These are phyloP conservation scores for Penicillium sp. DNA, from an alignment of 2,329 filamentous ascomycete species.

Conservation along the genomic window DNA sequence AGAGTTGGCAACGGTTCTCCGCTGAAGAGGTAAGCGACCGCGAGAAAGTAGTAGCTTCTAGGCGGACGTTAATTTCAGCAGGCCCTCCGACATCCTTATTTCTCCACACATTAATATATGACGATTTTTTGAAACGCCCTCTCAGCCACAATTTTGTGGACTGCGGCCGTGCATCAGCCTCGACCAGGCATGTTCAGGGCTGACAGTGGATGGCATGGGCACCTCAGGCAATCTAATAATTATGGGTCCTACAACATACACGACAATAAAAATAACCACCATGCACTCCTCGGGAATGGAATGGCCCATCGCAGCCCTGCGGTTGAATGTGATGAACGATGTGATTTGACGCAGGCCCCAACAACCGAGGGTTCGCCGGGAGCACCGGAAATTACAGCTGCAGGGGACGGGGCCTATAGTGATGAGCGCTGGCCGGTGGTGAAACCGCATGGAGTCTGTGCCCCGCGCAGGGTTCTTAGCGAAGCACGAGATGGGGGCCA, in stretches of 20 bases:
- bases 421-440: slow-evolving; percentile 16
- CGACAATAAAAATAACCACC: slow-evolving; percentile 1
- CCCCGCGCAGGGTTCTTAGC: slow-evolving; percentile 21
- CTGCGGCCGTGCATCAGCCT: slow-evolving; percentile 3
- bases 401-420: slow-evolving; percentile 19
- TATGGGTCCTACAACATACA: background rate
- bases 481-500: slow-evolving; percentile 11
- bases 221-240: background rate
- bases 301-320: background rate
- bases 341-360: background rate
- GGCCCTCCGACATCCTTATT: slow-evolving; percentile 46
- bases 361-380: slow-evolving; percentile 17
- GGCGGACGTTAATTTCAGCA: slow-evolving; percentile 27
- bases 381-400: slow-evolving; percentile 24
- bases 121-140: slow-evolving; percentile 11
- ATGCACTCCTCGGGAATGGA: background rate
- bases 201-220: background rate
- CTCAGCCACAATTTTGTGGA: slow-evolving; percentile 6
- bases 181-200: background rate
- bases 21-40: slow-evolving; percentile 62
- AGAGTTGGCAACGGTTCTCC: slow-evolving; percentile 68
- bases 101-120: slow-evolving; percentile 27
- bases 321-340: slow-evolving; percentile 1
- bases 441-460: slow-evolving; percentile 27
- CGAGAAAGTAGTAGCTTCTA: background rate